A percentile compares a stretch with the other conserved stretches of the same genome.
Evolutionary conservation across 2,329 filamentous ascomycete species (phyloP).

Genomic region (Metarhizium album): DNA sequence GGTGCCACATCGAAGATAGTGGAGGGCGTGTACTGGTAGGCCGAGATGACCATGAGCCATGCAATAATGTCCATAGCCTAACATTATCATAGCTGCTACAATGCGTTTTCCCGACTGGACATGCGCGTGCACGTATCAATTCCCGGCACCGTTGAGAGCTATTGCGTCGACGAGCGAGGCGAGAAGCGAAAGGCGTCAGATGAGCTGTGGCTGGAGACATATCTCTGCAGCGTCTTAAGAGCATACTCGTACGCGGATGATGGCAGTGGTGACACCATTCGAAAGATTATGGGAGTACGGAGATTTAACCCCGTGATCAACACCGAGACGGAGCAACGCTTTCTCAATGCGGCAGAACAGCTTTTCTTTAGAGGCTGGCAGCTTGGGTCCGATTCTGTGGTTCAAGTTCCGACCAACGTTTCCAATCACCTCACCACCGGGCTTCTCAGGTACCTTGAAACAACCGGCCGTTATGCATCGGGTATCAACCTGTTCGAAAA

Average conservation of each 20-base stretch:
- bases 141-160: conserved; percentile 90
- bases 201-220: conserved; percentile 93
- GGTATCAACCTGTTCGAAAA: conserved; percentile 98
- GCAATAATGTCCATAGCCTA: background rate
- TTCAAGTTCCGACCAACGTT: conserved; percentile 93
- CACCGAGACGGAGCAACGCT: conserved; percentile 96
- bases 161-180: conserved; percentile 92
- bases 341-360: conserved; percentile 85
- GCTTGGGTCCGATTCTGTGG: conserved; percentile 89
- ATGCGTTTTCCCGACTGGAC: conserved; percentile 94
- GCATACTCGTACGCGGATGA: conserved; percentile 97
- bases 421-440: conserved; percentile 94
- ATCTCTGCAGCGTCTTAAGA: conserved; percentile 85
- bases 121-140: conserved; percentile 99
- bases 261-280: conserved; percentile 85
- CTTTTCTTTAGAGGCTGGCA: conserved; percentile 98
- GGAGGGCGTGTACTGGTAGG: conserved; percentile 86
- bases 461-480: conserved; percentile 85
- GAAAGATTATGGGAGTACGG: conserved; percentile 93
- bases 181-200: conserved; percentile 91
- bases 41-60: background rate
- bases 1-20: conserved; percentile 68
- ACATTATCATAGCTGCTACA: conserved; percentile 60
- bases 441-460: conserved; percentile 87
- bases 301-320: conserved; percentile 96